Evolutionary conservation across 2,329 filamentous ascomycete genomes (phyloP).

Genomic region (Zarea fungicola): DNA sequence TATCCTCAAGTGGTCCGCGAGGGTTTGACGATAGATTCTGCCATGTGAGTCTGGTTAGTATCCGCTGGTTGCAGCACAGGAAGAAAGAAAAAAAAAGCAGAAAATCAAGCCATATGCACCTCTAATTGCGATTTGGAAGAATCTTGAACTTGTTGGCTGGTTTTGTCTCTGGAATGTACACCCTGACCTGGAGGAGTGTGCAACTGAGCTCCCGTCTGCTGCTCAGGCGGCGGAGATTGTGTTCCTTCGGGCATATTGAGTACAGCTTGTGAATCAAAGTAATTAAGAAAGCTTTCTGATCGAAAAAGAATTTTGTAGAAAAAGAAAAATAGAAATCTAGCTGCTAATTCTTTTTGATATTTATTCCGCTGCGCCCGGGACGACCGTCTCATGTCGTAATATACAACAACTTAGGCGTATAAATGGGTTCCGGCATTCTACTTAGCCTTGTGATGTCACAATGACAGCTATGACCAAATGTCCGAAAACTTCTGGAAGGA

Average conservation of each 20-base stretch:
- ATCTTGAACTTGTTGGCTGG: neutral
- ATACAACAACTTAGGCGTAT: no score
- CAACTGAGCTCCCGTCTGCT: conserved; percentile 6
- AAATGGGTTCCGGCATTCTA: no score
- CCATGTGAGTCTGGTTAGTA: neutral
- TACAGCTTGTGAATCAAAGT: no score
- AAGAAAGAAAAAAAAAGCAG: neutral
- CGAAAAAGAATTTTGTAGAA: no score
- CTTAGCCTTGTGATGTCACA: conserved; percentile 8
- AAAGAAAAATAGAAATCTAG: no score
- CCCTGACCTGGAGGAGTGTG: neutral
- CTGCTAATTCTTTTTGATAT: no score
- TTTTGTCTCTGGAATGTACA: neutral
- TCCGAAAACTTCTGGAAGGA: no score
- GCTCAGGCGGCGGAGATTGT: conserved; percentile 1
- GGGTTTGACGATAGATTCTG: conserved; percentile 6
- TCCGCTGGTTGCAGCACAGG: no score
- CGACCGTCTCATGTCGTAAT: no score
- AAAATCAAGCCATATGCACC: neutral
- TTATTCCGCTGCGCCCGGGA: no score
- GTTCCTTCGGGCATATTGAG: conserved; percentile 7
- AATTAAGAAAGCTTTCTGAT: no score
- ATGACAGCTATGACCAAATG: no score
- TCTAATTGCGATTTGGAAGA: conserved; percentile 4
- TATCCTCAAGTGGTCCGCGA: conserved; percentile 5